These are phyloP conservation scores for Vachellia collinsii DNA, from an alignment of 306 rosid genomes.

Conservation along the genomic window DNA sequence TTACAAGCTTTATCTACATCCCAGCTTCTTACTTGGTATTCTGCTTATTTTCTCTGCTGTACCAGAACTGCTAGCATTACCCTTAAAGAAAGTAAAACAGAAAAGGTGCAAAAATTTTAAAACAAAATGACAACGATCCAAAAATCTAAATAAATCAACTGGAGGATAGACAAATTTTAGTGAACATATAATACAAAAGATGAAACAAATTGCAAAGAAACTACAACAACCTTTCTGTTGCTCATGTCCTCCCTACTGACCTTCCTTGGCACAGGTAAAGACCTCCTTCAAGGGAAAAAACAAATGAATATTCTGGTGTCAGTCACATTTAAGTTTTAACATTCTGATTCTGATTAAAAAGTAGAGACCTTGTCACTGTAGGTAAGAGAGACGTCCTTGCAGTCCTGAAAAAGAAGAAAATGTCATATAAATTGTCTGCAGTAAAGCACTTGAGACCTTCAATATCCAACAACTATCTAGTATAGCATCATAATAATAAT, in stretches of 20 bases:
- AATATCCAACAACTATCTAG: constrained; percentile 3
- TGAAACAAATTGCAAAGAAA: background rate
- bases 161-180: background rate
- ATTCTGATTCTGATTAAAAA: constrained; percentile 13
- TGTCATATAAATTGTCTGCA: constrained; percentile 16
- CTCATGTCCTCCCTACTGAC: constrained; percentile 46
- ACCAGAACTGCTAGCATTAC: constrained; percentile 54
- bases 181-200: constrained; percentile 12
- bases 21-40: constrained; percentile 49
- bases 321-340: constrained; percentile 34
- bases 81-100: constrained; percentile 50
- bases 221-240: constrained; percentile 53
- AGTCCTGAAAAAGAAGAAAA: constrained; percentile 45
- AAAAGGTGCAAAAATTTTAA: constrained; percentile 23
- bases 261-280: constrained; percentile 67
- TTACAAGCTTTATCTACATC: constrained; percentile 24
- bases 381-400: constrained; percentile 48
- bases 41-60: constrained; percentile 43
- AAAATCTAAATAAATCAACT: constrained; percentile 21
- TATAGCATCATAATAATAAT: constrained; percentile 12
- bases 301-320: constrained; percentile 34
- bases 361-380: constrained; percentile 58
- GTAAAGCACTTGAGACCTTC: constrained; percentile 15
- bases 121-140: background rate
- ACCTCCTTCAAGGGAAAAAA: constrained; percentile 63